Evolutionary conservation across 257 asterid genomes (phyloP).

Genomic region (Thymus mandschuricus): DNA sequence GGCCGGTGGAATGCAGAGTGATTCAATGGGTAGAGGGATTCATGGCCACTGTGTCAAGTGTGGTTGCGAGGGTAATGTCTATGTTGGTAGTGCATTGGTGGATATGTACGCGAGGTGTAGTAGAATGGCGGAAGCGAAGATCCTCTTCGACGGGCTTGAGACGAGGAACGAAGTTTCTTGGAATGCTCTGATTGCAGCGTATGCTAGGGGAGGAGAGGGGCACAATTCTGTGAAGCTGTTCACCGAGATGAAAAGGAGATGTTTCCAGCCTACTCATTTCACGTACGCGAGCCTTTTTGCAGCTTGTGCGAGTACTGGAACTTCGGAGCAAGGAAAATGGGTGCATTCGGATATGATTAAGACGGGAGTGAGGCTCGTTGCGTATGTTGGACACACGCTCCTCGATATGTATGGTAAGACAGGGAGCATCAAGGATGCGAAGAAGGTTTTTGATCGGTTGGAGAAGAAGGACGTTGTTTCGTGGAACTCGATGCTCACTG

Average conservation of each 20-base stretch:
- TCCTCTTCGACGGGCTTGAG: conserved; percentile 50
- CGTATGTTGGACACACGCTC: conserved; percentile 79
- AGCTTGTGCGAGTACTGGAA: conserved; percentile 72
- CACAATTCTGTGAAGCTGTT: conserved; percentile 57
- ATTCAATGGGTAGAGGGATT: conserved; percentile 52
- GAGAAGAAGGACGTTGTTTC: conserved; percentile 67
- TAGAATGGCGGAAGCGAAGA: conserved; percentile 54
- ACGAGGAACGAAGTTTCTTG: conserved; percentile 75
- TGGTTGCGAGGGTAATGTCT: conserved; percentile 62
- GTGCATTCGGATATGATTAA: conserved; percentile 74
- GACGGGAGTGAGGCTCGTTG: conserved; percentile 55
- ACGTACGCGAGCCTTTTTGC: conserved; percentile 72
- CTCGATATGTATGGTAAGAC: conserved; percentile 87
- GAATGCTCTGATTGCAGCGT: conserved; percentile 80
- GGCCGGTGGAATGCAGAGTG: conserved; percentile 54
- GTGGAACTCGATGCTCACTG: conserved; percentile 89
- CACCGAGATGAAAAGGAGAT: conserved; percentile 63
- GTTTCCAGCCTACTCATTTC: conserved; percentile 69
- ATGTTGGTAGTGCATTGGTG: conserved; percentile 79
- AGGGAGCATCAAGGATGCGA: conserved; percentile 74
- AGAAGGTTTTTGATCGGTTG: conserved; percentile 63
- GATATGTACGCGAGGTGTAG: conserved; percentile 74
- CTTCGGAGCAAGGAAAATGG: conserved; percentile 86
- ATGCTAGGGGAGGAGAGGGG: conserved; percentile 70
- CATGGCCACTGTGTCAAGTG: conserved; percentile 63